Evolutionary conservation across 257 asterid genomes (phyloP).

Genomic region (Solanum boliviense): DNA sequence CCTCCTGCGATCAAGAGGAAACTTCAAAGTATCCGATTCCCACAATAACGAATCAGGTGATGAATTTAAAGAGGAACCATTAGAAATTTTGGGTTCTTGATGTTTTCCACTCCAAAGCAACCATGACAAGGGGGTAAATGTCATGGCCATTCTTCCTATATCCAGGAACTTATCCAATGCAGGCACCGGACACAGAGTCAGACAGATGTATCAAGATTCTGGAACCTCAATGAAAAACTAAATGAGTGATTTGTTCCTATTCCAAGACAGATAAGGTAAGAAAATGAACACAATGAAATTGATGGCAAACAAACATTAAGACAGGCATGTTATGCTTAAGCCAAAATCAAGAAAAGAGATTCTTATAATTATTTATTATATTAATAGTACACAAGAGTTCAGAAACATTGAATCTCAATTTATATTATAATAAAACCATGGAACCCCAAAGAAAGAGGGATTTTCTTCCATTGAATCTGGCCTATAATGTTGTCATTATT

Average conservation of each 20-base stretch:
- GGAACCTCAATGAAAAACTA: background rate
- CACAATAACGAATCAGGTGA: constrained; percentile 19
- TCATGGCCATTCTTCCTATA: constrained; percentile 19
- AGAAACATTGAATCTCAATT: background rate
- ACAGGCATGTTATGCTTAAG: background rate
- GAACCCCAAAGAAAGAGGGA: background rate
- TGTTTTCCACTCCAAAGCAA: constrained; percentile 34
- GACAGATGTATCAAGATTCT: background rate
- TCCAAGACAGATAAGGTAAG: background rate
- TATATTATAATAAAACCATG: background rate
- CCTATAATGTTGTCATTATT: background rate
- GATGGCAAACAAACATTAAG: background rate
- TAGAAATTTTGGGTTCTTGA: constrained; percentile 16
- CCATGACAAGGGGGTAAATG: constrained; percentile 24
- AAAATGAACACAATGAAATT: background rate
- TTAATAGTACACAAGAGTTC: background rate
- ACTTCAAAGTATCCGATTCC: constrained; percentile 29
- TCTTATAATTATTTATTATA: background rate
- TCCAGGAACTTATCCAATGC: background rate
- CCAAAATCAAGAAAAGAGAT: background rate
- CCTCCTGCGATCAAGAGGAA: constrained; percentile 15
- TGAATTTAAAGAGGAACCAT: constrained; percentile 15
- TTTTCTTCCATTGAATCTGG: background rate
- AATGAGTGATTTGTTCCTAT: background rate
- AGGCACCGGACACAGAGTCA: background rate